phyloP scores from a whole-genome alignment of 306 rosid species.

The Elaeagnus macrophylla region DNA sequence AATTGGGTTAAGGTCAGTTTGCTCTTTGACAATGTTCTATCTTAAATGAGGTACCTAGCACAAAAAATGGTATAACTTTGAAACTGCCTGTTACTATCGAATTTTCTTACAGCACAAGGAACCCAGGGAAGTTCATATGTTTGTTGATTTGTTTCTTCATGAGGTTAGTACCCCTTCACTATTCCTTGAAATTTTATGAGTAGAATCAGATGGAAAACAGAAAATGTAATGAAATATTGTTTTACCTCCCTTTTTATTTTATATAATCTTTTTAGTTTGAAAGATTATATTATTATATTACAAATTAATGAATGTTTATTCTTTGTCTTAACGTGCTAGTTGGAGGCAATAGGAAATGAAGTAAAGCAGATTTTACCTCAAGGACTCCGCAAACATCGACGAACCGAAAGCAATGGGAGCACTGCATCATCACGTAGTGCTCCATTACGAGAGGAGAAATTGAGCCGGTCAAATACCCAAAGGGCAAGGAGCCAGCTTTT shows the following conservation, averaged over 20 bases:
- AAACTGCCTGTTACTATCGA: slow-evolving; percentile 12
- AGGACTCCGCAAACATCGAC: slow-evolving; percentile 62
- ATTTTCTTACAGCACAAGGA: slow-evolving; percentile 76
- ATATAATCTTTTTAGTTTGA: slow-evolving; percentile 1
- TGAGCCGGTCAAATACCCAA: slow-evolving; percentile 65
- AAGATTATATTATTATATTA: too few relatives aligned
- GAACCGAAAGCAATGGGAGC: slow-evolving; percentile 88
- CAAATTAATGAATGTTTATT: background rate
- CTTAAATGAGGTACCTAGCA: slow-evolving; percentile 7
- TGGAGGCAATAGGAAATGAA: slow-evolving; percentile 60
- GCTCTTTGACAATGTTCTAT: slow-evolving; percentile 7
- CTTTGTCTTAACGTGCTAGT: slow-evolving; percentile 34
- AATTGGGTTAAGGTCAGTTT: slow-evolving; percentile 83
- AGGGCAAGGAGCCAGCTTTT: slow-evolving; percentile 90
- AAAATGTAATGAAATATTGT: too few relatives aligned
- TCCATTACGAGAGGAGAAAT: slow-evolving; percentile 72
- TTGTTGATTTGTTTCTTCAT: slow-evolving; percentile 81
- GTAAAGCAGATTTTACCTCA: slow-evolving; percentile 77
- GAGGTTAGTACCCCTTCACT: slow-evolving; percentile 53
- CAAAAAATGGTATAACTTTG: slow-evolving; percentile 16
- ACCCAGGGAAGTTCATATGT: slow-evolving; percentile 97
- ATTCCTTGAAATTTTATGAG: slow-evolving; percentile 11
- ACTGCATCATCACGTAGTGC: slow-evolving; percentile 81
- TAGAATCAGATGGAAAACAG: background rate
- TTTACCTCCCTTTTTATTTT: slow-evolving; percentile 1